These are phyloP conservation scores for Cyclotella cryptica DNA, from an alignment of 108 stramenopile species.

Conservation along the genomic window DNA sequence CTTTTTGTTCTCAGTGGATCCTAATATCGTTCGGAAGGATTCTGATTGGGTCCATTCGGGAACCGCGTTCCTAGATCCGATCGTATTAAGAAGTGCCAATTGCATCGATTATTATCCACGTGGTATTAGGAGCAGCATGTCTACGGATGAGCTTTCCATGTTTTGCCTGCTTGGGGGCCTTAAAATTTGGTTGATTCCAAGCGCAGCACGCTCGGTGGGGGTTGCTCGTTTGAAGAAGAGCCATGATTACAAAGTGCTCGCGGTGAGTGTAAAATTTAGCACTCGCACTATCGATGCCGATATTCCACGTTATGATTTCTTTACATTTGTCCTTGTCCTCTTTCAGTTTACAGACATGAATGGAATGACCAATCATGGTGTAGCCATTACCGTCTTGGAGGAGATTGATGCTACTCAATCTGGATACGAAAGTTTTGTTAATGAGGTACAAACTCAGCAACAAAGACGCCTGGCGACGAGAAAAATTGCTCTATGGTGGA, in stretches of 20 bases:
- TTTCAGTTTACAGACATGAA: constrained; percentile 28
- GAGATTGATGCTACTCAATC: constrained; percentile 1
- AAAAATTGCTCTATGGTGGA: constrained; percentile 1
- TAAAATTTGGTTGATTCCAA: constrained; percentile 20
- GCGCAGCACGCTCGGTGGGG: background rate
- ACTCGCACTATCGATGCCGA: too few relatives aligned
- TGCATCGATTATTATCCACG: constrained; percentile 15
- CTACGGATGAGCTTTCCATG: constrained; percentile 12
- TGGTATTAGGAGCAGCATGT: background rate
- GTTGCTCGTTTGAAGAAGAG: background rate
- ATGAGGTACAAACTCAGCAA: background rate
- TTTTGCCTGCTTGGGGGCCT: constrained; percentile 26
- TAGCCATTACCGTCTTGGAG: constrained; percentile 32
- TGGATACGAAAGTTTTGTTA: background rate
- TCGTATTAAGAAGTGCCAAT: constrained; percentile 13
- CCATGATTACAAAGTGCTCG: constrained; percentile 23
- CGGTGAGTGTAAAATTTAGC: constrained; percentile 1
- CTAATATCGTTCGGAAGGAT: too few relatives aligned
- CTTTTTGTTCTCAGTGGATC: too few relatives aligned
- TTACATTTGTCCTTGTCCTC: background rate
- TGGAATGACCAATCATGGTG: constrained; percentile 18
- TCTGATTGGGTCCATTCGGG: too few relatives aligned
- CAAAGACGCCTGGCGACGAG: constrained; percentile 1
- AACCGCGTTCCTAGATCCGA: constrained; percentile 5
- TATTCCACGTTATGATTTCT: background rate